A percentile compares a stretch with the other conserved stretches of the same genome.
Evolutionary conservation across 176 grass and related monocot genomes (phyloP).

Genomic region (Oryza rufipogon): DNA sequence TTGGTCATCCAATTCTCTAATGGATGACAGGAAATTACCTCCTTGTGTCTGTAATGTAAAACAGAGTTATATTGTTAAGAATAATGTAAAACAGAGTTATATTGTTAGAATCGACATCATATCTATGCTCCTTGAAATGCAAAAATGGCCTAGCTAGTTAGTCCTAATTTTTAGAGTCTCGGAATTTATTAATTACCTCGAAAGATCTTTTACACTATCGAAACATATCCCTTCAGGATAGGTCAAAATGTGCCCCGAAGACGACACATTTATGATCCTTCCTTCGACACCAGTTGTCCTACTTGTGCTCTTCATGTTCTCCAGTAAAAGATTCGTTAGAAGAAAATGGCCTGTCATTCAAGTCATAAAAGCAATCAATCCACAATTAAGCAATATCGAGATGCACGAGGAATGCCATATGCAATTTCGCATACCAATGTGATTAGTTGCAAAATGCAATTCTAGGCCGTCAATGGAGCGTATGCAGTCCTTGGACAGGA

Average conservation of each 20-base stretch:
- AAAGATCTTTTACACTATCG: slow-evolving; percentile 64
- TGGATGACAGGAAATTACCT: too few species aligned
- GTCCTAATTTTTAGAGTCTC: too few species aligned
- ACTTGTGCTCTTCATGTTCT: slow-evolving; percentile 73
- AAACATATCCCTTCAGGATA: slow-evolving; percentile 68
- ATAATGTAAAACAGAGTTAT: too few species aligned
- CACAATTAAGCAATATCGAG: not conserved
- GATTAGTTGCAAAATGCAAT: slow-evolving; percentile 84
- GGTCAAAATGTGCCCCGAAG: slow-evolving; percentile 57
- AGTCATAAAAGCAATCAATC: not conserved
- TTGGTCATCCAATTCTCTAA: too few species aligned
- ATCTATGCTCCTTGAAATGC: too few species aligned
- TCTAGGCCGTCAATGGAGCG: slow-evolving; percentile 48
- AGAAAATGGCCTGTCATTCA: slow-evolving; percentile 80
- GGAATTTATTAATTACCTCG: slow-evolving; percentile 43
- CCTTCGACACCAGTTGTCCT: slow-evolving; percentile 54
- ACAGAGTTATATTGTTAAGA: too few species aligned
- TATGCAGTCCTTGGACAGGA: slow-evolving; percentile 26
- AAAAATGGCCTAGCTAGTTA: too few species aligned
- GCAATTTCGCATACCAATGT: slow-evolving; percentile 52
- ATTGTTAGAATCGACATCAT: too few species aligned
- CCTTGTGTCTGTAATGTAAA: too few species aligned
- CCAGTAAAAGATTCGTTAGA: slow-evolving; percentile 76
- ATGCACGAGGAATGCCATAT: not conserved
- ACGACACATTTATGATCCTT: slow-evolving; percentile 79